phyloP scores from a whole-genome alignment of 2,329 filamentous ascomycete genomes.

The Daldinia eschscholtzii region DNA sequence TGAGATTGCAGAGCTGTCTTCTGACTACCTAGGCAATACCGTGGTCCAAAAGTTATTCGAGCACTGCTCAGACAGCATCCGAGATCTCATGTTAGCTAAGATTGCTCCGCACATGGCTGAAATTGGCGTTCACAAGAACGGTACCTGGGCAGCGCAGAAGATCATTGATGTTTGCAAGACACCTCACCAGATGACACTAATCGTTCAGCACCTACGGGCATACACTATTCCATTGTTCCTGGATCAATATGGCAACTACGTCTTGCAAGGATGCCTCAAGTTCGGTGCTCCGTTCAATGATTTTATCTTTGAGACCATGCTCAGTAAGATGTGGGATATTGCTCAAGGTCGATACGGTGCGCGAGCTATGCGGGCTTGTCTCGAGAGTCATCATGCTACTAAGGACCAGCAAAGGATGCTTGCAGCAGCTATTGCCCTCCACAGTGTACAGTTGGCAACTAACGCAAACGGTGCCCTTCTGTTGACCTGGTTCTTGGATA shows the following conservation, averaged over 20 bases:
- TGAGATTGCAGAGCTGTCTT: slow-evolving; percentile 93
- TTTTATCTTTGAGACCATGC: slow-evolving; percentile 98
- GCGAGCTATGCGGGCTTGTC: slow-evolving; percentile 93
- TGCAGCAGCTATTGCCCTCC: slow-evolving; percentile 92
- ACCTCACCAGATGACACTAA: slow-evolving; percentile 82
- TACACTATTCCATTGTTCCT: slow-evolving; percentile 94
- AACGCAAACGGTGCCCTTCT: slow-evolving; percentile 95
- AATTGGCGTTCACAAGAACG: slow-evolving; percentile 99
- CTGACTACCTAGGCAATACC: slow-evolving; percentile 97
- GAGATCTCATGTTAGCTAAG: slow-evolving; percentile 89
- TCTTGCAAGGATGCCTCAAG: slow-evolving; percentile 94
- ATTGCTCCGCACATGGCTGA: slow-evolving; percentile 94
- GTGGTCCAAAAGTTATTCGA: slow-evolving; percentile 99
- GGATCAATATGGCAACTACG: slow-evolving; percentile 98
- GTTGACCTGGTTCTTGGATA: slow-evolving; percentile 97
- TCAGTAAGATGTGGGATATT: slow-evolving; percentile 93
- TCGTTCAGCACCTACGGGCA: slow-evolving; percentile 85
- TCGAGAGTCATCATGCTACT: slow-evolving; percentile 94
- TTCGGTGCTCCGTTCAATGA: slow-evolving; percentile 91
- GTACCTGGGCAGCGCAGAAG: slow-evolving; percentile 99
- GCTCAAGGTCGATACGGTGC: slow-evolving; percentile 94
- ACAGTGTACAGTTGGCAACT: slow-evolving; percentile 95
- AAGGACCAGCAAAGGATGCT: slow-evolving; percentile 97
- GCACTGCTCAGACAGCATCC: slow-evolving; percentile 89
- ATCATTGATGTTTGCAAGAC: slow-evolving; percentile 97